phyloP scores from a whole-genome alignment of 805 yeast genomes.

The Yamadazyma scolyti region DNA sequence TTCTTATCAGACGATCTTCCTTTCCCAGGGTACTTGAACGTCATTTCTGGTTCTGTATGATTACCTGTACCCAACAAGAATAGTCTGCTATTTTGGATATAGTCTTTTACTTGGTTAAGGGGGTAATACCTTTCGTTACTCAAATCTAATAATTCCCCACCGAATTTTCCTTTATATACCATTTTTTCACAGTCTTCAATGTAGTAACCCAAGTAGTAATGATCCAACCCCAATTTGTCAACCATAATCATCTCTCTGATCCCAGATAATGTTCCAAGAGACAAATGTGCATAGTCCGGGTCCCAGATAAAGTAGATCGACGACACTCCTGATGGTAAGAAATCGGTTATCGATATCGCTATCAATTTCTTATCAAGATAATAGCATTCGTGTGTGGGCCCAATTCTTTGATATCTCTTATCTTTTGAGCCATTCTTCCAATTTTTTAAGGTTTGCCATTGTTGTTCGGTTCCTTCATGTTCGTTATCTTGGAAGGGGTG shows the following conservation, averaged over 20 bases:
- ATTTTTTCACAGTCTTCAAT: constrained; percentile 77
- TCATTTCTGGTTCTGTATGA: constrained; percentile 2
- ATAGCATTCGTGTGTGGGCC: constrained; percentile 79
- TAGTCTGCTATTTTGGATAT: constrained; percentile 26
- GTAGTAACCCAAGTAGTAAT: constrained; percentile 78
- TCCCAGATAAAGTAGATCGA: constrained; percentile 89
- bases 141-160: constrained; percentile 67
- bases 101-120: constrained; percentile 23
- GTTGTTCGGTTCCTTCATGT: constrained; percentile 16
- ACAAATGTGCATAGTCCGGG: constrained; percentile 66
- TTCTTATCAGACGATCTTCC: constrained; percentile 10
- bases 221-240: constrained; percentile 40
- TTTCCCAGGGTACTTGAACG: constrained; percentile 10
- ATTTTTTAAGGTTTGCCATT: constrained; percentile 42
- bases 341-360: constrained; percentile 74
- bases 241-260: constrained; percentile 63
- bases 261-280: constrained; percentile 77
- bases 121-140: constrained; percentile 43
- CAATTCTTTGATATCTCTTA: constrained; percentile 25
- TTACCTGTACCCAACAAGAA: constrained; percentile 21
- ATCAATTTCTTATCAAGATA: constrained; percentile 58
- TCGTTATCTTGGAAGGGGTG: constrained; percentile 50
- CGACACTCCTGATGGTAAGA: constrained; percentile 72
- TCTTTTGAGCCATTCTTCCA: constrained; percentile 20
- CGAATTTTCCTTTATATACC: constrained; percentile 76